phyloP scores from a whole-genome alignment of 2,329 filamentous ascomycete genomes.

The Trichoderma arundinaceum region DNA sequence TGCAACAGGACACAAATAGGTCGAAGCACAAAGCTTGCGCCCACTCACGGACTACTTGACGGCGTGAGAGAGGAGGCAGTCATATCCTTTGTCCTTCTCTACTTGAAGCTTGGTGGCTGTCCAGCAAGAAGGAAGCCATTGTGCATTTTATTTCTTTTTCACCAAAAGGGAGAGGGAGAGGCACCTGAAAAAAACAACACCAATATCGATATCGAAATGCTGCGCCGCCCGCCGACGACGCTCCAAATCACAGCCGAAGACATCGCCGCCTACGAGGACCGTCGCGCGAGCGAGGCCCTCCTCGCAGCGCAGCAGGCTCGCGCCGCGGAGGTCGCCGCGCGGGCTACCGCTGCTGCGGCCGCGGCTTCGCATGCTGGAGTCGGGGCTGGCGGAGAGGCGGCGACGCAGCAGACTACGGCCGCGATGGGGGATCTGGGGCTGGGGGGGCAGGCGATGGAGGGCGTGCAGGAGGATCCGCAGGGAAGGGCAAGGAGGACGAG shows the following conservation, averaged over 20 bases:
- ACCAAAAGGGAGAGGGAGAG: not conserved
- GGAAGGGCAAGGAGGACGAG: conserved; percentile 37
- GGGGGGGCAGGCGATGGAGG: conserved; percentile 39
- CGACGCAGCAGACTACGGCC: conserved; percentile 34
- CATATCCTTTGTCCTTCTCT: too few relatives aligned
- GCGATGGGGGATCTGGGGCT: conserved; percentile 29
- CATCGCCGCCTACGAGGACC: conserved; percentile 72
- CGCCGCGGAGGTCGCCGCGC: conserved; percentile 37
- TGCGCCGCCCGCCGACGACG: conserved; percentile 70
- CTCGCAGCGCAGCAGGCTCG: conserved; percentile 43
- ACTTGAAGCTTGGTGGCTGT: too few relatives aligned
- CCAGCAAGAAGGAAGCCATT: too few relatives aligned
- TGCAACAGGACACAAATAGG: too few relatives aligned
- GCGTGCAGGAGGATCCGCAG: conserved; percentile 40
- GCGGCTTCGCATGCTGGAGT: not conserved
- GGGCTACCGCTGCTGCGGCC: conserved; percentile 33
- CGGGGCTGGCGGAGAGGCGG: conserved; percentile 39
- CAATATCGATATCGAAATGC: conserved; percentile 52
- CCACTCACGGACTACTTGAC: too few relatives aligned
- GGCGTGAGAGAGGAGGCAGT: too few relatives aligned
- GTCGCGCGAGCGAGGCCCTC: conserved; percentile 53
- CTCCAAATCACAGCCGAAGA: conserved; percentile 73
- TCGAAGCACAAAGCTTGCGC: too few relatives aligned
- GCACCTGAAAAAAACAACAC: conserved; percentile 7
- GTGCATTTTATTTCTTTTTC: not conserved